Conservation (phyloP, 805 yeast species). For the Saturnispora besseyi region DNA sequence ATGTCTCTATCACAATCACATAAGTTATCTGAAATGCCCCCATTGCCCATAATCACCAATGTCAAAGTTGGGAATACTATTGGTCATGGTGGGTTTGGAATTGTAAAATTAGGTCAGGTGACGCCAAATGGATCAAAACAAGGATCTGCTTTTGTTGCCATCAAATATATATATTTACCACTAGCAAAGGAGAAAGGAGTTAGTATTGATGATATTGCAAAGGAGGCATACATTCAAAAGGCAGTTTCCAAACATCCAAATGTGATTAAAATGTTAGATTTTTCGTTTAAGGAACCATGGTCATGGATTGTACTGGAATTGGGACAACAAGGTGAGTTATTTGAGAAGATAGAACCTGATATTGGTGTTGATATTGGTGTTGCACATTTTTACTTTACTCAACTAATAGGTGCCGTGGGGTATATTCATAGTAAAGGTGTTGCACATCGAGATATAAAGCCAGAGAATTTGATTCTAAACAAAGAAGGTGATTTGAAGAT, state of each 20-base stretch:
- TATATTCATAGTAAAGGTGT: conserved; percentile 56
- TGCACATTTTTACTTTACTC: conserved; percentile 62
- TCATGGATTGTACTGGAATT: conserved; percentile 59
- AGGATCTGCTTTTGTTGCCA: conserved; percentile 33
- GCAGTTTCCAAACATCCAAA: conserved; percentile 49
- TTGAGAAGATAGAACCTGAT: conserved; percentile 74
- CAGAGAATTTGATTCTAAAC: conserved; percentile 60
- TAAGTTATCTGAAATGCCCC: conserved; percentile 38
- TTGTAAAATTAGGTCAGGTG: conserved; percentile 42
- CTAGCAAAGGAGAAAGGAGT: conserved; percentile 27
- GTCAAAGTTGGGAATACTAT: conserved; percentile 42
- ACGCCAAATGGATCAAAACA: conserved; percentile 8
- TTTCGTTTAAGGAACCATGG: conserved; percentile 48
- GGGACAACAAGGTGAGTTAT: conserved; percentile 68
- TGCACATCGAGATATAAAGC: conserved; percentile 61
- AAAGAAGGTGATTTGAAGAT: conserved; percentile 55
- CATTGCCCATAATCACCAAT: conserved; percentile 40
- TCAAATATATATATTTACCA: conserved; percentile 43
- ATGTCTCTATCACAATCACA: conserved; percentile 18
- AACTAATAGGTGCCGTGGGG: conserved; percentile 50
- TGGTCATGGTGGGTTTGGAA: conserved; percentile 64
- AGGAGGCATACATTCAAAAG: conserved; percentile 53
- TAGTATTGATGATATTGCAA: conserved; percentile 30
- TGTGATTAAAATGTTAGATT: conserved; percentile 44
- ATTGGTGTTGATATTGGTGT: conserved; percentile 56